Percentiles rank a stretch among this genome's conserved stretches.
Evolutionary conservation across 2,329 filamentous ascomycete species (phyloP).

Genomic region (Chaetomiaceae sp.): DNA sequence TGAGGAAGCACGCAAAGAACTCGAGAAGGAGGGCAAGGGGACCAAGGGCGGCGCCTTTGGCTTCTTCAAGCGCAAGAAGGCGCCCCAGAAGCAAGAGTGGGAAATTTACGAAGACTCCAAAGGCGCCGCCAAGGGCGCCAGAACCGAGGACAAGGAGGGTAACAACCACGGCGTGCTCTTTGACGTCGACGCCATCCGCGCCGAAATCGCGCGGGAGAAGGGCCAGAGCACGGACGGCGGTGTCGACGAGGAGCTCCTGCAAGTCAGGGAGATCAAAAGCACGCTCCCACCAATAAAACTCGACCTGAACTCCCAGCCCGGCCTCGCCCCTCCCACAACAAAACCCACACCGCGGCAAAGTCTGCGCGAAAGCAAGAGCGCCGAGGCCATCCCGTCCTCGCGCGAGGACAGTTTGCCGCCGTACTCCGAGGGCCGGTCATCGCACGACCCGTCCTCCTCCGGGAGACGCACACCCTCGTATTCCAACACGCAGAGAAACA

Average conservation of each 20-base stretch:
- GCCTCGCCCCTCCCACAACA: slow-evolving; percentile 30
- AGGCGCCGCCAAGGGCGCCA: slow-evolving; percentile 29
- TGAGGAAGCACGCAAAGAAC: slow-evolving; percentile 81
- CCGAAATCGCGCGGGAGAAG: slow-evolving; percentile 70
- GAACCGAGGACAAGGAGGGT: slow-evolving; percentile 43
- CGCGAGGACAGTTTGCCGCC: slow-evolving; percentile 22
- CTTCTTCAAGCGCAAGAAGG: slow-evolving; percentile 79
- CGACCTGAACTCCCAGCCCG: slow-evolving; percentile 36
- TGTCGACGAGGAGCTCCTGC: slow-evolving; percentile 36
- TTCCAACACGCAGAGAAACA: slow-evolving; percentile 20
- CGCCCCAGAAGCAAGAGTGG: slow-evolving; percentile 78
- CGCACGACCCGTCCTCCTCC: slow-evolving; percentile 1
- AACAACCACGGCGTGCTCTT: slow-evolving; percentile 69
- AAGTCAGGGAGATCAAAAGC: slow-evolving; percentile 75
- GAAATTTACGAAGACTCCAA: slow-evolving; percentile 80
- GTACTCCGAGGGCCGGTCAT: slow-evolving; percentile 19
- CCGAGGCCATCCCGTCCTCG: slow-evolving; percentile 32
- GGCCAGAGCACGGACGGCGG: slow-evolving; percentile 23
- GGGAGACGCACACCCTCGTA: slow-evolving; percentile 25
- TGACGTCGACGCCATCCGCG: slow-evolving; percentile 88
- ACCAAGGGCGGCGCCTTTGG: slow-evolving; percentile 49
- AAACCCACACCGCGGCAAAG: slow-evolving; percentile 29
- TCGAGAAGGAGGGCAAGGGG: slow-evolving; percentile 67
- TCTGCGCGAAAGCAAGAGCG: slow-evolving; percentile 43
- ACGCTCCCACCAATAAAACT: slow-evolving; percentile 89